A percentile compares a stretch with the other conserved stretches of the same genome.
phyloP scores from a whole-genome alignment of 2,329 filamentous ascomycete species.

The Penicillium sclerotigenum region DNA sequence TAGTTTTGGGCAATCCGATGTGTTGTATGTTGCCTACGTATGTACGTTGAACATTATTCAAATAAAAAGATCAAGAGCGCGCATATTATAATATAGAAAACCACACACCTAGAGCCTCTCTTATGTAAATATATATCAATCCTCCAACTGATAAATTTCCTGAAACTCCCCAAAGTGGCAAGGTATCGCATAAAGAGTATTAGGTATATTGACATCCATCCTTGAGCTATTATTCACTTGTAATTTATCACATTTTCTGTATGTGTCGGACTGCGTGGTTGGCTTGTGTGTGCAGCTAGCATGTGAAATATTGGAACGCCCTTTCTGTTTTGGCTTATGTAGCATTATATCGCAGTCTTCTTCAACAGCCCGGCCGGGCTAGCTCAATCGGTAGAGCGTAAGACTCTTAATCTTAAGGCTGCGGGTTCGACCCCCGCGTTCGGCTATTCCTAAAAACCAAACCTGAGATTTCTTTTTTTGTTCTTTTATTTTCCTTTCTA shows the following conservation, averaged over 20 bases:
- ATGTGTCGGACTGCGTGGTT: too few species aligned
- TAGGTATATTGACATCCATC: too few species aligned
- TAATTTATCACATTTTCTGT: too few species aligned
- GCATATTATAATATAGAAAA: too few species aligned
- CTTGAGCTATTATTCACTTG: too few species aligned
- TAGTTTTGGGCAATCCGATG: background rate
- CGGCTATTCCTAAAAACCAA: constrained; percentile 31
- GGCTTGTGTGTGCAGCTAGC: too few species aligned
- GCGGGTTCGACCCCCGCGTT: constrained; percentile 45
- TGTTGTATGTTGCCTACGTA: background rate
- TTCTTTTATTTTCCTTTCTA: background rate
- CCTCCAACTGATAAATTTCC: too few species aligned
- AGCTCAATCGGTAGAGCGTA: constrained; percentile 49
- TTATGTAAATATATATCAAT: too few species aligned
- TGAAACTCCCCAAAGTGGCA: too few species aligned
- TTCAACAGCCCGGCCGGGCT: constrained; percentile 36
- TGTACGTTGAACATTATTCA: background rate
- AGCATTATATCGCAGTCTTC: rapidly evolving
- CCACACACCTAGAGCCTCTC: too few species aligned
- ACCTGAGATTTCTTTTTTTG: constrained; percentile 8
- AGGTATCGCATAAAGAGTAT: too few species aligned
- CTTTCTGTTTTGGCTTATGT: background rate
- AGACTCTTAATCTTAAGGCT: constrained; percentile 31
- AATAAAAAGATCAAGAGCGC: background rate
- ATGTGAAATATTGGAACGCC: too few species aligned